Conservation (phyloP, 306 rosid species). For the Castanospermum australe region DNA sequence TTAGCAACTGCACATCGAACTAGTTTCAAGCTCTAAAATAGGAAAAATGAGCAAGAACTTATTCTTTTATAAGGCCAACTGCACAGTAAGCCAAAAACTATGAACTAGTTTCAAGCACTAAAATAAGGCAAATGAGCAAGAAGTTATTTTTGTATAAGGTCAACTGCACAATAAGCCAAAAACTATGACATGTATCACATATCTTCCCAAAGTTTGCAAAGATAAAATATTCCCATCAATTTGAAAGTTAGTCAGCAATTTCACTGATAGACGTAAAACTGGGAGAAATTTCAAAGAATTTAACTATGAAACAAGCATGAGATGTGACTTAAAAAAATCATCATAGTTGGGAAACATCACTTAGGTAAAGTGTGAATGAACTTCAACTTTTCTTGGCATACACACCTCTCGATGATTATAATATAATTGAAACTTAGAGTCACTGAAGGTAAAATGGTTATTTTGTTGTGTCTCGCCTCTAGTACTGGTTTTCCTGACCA, state of each 20-base stretch:
- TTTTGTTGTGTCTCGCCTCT: not conserved
- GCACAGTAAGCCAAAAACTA: too few species aligned
- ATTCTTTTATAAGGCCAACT: not conserved
- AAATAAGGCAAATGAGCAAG: not conserved
- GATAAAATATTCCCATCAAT: not conserved
- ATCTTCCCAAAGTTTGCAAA: not conserved
- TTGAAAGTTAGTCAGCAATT: not conserved
- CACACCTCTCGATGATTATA: not conserved
- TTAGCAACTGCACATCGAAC: not conserved
- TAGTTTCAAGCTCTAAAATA: not conserved
- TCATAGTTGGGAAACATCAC: not conserved
- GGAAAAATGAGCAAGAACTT: not conserved
- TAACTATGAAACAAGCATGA: too few species aligned
- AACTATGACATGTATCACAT: not conserved
- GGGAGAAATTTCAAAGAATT: too few species aligned
- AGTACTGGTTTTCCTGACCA: not conserved
- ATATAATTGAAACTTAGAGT: not conserved
- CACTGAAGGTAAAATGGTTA: not conserved
- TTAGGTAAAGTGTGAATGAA: not conserved
- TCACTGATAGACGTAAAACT: not conserved
- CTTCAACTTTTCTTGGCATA: not conserved
- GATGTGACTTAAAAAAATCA: not conserved
- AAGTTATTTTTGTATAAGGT: not conserved
- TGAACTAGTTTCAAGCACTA: not conserved
- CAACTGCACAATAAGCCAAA: not conserved